phyloP scores from a whole-genome alignment of 768 basidiomycete genomes.

The Leccinum ochraceum region DNA sequence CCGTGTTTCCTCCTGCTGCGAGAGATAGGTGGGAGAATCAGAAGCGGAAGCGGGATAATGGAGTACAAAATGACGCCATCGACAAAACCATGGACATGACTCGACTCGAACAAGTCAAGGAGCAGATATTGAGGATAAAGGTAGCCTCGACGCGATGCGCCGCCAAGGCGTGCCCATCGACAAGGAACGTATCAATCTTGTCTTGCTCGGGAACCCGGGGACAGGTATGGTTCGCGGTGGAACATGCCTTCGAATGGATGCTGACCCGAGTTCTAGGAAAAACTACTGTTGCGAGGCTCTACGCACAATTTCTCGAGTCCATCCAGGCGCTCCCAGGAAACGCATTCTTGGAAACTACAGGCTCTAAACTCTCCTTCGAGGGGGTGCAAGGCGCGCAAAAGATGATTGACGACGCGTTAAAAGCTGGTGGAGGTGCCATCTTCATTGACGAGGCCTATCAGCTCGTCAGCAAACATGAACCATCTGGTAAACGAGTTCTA shows the following conservation, averaged over 20 bases:
- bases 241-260: not conserved
- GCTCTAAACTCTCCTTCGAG: conserved; percentile 57
- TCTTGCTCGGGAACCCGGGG: conserved; percentile 70
- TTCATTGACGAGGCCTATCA: conserved; percentile 81
- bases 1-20: conserved; percentile 36
- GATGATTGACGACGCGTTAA: conserved; percentile 48
- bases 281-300: conserved; percentile 68
- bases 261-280: conserved; percentile 46
- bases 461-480: conserved; percentile 50
- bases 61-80: conserved; percentile 51
- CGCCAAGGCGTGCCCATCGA: conserved; percentile 55
- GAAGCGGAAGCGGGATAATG: conserved; percentile 45
- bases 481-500: conserved; percentile 56
- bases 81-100: conserved; percentile 71
- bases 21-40: conserved; percentile 56
- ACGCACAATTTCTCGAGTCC: conserved; percentile 63
- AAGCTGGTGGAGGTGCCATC: conserved; percentile 62
- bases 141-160: conserved; percentile 53
- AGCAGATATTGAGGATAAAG: conserved; percentile 59
- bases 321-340: conserved; percentile 54
- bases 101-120: conserved; percentile 67
- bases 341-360: conserved; percentile 63
- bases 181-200: conserved; percentile 61
- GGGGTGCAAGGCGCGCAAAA: conserved; percentile 56
- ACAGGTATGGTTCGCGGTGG: conserved; percentile 49